Base-by-base conservation (phyloP, 2,329 filamentous ascomycete genomes). In the Tolypocladium capitatum region DNA sequence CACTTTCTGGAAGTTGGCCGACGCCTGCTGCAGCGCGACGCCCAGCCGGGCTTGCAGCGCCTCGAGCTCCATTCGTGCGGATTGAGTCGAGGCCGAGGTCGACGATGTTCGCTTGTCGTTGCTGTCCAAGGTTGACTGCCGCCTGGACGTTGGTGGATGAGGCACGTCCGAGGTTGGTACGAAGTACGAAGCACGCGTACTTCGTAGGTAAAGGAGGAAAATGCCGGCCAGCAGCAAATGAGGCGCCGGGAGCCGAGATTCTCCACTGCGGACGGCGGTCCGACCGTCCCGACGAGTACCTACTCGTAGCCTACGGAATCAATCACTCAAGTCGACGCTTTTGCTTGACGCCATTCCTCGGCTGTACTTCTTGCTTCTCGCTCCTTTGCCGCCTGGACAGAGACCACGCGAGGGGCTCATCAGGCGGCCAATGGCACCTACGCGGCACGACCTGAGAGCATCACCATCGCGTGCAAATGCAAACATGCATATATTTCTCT, bases 1-100 rank as follows among this genome's bases (percentile, higher is more conserved):
- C 35, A 98, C 78, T 60, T 85, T 87, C 60, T 96, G 90, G 63
- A 98, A 94, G 49, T 82, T 75, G 50, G 79, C 70, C 46, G 72
- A 71, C 24, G 75, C 70, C 51, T 74, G 68, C 42, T 78, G 67
- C 54, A 74, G 74, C 49, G 70, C 63, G 49, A 73, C 68, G 52
- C 78, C 57, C 55, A 78, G 69, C 46, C 59, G 61, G 48, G 53
- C 66, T 58, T 82, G 78, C 32, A 78, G 69, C 58, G 80, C 74
- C 58, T 81, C 75, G 48, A 83, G 67, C 59, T 84, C 81, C 81
- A 84, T 84, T 10, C 21, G 21, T 31, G 35, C 31, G 30, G 20
- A 13, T 45, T 18, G 38, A 11, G 2, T 16, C 20, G 14, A 24
- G 20, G 35, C 20, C 13, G 20, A 38, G 16, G 38, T 40, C 21